Base-by-base conservation (phyloP, 441 rosid genomes). In the Adansonia gregorii region DNA sequence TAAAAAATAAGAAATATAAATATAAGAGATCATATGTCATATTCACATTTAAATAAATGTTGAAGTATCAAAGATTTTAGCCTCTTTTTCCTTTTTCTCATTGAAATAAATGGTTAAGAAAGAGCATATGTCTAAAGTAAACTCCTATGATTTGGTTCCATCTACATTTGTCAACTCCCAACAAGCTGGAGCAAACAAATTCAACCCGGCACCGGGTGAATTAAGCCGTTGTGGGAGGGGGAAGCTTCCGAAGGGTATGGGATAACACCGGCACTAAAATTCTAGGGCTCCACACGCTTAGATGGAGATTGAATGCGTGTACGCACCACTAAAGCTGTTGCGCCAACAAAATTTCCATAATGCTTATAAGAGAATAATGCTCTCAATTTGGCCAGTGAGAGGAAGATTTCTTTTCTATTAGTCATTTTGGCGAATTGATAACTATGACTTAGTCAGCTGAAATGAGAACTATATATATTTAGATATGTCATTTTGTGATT, bases 111-210 rank as follows among this genome's bases (percentile, higher is more conserved):
- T 64, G 48, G 2, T 65, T n/a, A 8, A 8, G 6, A 65, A 61
- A 27, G 1, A 35, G 66, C 27, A 10, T 6, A 2, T 63, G 11
- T 41, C 49, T n/a, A 41, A 65, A 39, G 69, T 65, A 65, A 66
- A 66, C 27, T 41, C 70, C 70, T 49, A 41, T n/a, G 22, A 66
- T n/a, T 66, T 66, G 45, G 70, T 39, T 39, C 70, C 51, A 4
- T 41, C 69, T 66, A n/a, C 70, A 66, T 66, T 66, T 66, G 70
- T 66, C 70, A 9, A 41, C 24, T 66, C 24, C 70, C 8, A 7
- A n/a, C 12, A 66, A 7, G 12, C 12, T 15, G 12, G 12, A 65
- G 20, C 69, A 39, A 35, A 35, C 49, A 66, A 17, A 39, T 66
- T 66, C 51, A 8, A 31, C 20, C 20, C 11, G 46, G 41, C 35